Percentiles rank a stretch among this genome's conserved stretches.
Evolutionary conservation across 768 basidiomycete genomes (phyloP).

Genomic region (Flagelloscypha sp.): DNA sequence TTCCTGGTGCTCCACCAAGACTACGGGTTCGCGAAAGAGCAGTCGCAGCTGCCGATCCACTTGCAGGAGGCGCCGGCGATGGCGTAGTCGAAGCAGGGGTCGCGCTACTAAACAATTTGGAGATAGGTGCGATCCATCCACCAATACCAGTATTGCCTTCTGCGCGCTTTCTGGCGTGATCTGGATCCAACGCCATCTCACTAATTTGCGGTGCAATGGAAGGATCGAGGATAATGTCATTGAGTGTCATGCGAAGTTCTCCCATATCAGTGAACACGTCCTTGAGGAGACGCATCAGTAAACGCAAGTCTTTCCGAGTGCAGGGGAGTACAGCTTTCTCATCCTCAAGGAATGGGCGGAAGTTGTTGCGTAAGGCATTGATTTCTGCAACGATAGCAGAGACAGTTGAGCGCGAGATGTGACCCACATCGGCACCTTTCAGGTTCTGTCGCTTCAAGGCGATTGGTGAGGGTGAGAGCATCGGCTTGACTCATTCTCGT

Average conservation of each 20-base stretch:
- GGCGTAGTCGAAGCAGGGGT: slow-evolving; percentile 16
- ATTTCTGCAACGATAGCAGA: slow-evolving; percentile 66
- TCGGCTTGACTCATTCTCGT: slow-evolving; percentile 66
- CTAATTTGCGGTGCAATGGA: slow-evolving; percentile 61
- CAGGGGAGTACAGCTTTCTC: slow-evolving; percentile 55
- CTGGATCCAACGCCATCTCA: slow-evolving; percentile 59
- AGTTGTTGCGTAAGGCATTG: slow-evolving; percentile 58
- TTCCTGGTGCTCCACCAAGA: slow-evolving; percentile 17
- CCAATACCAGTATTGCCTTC: slow-evolving; percentile 31
- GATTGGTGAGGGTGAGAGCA: slow-evolving; percentile 77
- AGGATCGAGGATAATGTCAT: slow-evolving; percentile 88
- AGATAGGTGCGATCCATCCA: slow-evolving; percentile 82
- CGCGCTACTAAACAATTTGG: slow-evolving; percentile 58
- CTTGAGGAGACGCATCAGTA: slow-evolving; percentile 75
- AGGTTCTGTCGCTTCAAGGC: slow-evolving; percentile 88
- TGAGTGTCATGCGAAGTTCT: slow-evolving; percentile 71
- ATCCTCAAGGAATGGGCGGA: slow-evolving; percentile 67
- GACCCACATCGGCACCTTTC: slow-evolving; percentile 74
- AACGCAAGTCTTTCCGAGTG: slow-evolving; percentile 73
- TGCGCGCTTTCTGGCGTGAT: too few relatives aligned
- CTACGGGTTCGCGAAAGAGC: slow-evolving; percentile 13
- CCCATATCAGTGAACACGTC: slow-evolving; percentile 82
- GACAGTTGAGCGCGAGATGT: slow-evolving; percentile 79
- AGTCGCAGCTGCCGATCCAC: slow-evolving; percentile 14
- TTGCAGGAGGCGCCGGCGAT: slow-evolving; percentile 17